Base-by-base conservation (phyloP, 2,329 filamentous ascomycete genomes). In the Mycocentrospora acerina region DNA sequence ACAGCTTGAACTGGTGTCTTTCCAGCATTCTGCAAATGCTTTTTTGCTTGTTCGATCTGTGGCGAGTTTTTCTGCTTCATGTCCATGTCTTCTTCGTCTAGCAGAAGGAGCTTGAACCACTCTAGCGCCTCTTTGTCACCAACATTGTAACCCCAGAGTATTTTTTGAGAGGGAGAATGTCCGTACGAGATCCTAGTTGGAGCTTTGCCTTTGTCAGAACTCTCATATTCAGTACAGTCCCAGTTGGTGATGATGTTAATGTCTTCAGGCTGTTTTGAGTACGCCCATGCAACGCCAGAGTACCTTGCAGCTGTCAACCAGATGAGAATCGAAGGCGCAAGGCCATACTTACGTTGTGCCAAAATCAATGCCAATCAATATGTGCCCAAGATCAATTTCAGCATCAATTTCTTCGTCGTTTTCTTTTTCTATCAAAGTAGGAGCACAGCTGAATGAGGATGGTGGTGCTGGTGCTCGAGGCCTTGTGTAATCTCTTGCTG, bases 321-420 rank as follows among this genome's bases (percentile, higher is more conserved):
- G 24, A 26, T 12, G 40, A 6, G 14, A 15, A 13, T 29, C 28
- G 24, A 18, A 7, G 17, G 24, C 16, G 12, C 16, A 7, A 10
- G 12, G 19, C 14, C 14, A 15, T 25, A 35, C 35, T 43, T 48
- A 62, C 60, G 58, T 62, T 19, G 60, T 63, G 22, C 60, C 59
- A 37, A 63, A 63, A 31, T 63, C 60, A 22, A 64, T 55, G 8
- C 59, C 59, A 17, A 64, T 39, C 7, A 58, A 10, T 7, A 36
- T 36, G 4, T 14, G 11, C 4, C 25, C 25, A 12, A 14, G 6
- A 27, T 27, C 25, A 14, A 11, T 27, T 6, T 27, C 25, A 12
- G 11, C 25, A n/a, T 27, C 25, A 6, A 27, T 12, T 12, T 12
- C 25, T 14, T 12, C 25, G 12, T 27, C 25, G 11, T n/a, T 6